phyloP scores from a whole-genome alignment of 192 early-diverging fungal genomes.

The Lobulomyces angularis region DNA sequence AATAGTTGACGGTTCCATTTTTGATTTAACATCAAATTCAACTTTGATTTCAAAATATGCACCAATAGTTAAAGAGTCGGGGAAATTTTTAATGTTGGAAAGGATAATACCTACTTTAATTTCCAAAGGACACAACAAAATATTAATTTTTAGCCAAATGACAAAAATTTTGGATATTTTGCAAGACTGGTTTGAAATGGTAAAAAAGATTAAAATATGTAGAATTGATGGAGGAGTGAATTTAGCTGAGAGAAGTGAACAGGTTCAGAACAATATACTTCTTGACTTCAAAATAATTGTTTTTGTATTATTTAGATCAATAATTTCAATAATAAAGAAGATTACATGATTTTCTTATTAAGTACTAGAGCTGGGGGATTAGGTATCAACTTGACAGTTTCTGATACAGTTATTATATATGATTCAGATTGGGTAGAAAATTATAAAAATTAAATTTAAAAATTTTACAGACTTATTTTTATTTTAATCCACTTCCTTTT shows the following conservation, averaged over 20 bases:
- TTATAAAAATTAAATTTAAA: not conserved
- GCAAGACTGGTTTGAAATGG: slow-evolving; percentile 27
- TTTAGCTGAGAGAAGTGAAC: slow-evolving; percentile 19
- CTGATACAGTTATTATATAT: slow-evolving; percentile 96
- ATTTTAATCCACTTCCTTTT: slow-evolving; percentile 4
- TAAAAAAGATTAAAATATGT: slow-evolving; percentile 21
- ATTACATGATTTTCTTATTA: slow-evolving; percentile 61
- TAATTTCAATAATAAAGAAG: slow-evolving; percentile 28
- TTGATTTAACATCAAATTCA: too few relatives aligned
- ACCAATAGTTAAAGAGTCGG: slow-evolving; percentile 57
- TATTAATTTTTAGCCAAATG: slow-evolving; percentile 91
- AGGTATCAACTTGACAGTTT: slow-evolving; percentile 91
- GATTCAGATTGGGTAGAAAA: slow-evolving; percentile 57
- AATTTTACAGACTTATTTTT: not conserved
- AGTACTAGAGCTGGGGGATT: slow-evolving; percentile 90
- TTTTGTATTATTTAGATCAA: slow-evolving; percentile 17
- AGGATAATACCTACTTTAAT: slow-evolving; percentile 68
- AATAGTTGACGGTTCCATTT: not conserved
- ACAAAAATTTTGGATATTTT: slow-evolving; percentile 79
- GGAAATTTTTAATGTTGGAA: slow-evolving; percentile 81
- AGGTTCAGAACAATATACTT: slow-evolving; percentile 15
- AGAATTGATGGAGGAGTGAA: slow-evolving; percentile 34
- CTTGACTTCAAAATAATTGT: slow-evolving; percentile 5
- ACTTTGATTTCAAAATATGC: too few relatives aligned
- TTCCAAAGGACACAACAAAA: slow-evolving; percentile 72